Evolutionary conservation across 805 yeast genomes (phyloP).

Genomic region (Teunomyces tritomae): DNA sequence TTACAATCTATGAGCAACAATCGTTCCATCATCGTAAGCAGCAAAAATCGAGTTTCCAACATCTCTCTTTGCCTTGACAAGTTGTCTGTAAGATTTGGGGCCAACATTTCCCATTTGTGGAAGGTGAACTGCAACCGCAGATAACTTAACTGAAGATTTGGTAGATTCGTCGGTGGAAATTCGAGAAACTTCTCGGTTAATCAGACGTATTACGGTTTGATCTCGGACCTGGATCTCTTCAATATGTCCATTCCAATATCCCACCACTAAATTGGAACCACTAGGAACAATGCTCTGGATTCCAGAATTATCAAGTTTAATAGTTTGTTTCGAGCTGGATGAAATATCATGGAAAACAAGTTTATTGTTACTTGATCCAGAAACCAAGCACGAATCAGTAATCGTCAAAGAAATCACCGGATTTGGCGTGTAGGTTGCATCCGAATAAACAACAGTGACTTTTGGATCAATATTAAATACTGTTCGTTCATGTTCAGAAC

Average conservation of each 20-base stretch:
- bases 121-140: constrained; percentile 4
- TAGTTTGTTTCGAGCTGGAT: neutral
- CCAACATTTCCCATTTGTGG: neutral
- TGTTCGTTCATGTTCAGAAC: constrained; percentile 4
- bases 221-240: constrained; percentile 13
- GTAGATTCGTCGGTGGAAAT: neutral
- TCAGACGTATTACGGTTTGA: constrained; percentile 2
- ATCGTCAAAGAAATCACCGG: constrained; percentile 49
- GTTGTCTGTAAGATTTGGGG: constrained; percentile 9
- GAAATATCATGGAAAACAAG: constrained; percentile 25
- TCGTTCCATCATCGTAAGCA: constrained; percentile 57
- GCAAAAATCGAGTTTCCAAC: constrained; percentile 33
- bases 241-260: constrained; percentile 54
- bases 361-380: constrained; percentile 50
- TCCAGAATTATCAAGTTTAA: constrained; percentile 16
- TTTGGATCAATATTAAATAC: constrained; percentile 26
- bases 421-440: constrained; percentile 47
- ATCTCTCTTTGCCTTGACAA: constrained; percentile 11
- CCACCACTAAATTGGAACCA: constrained; percentile 23
- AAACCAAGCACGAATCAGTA: constrained; percentile 27
- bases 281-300: constrained; percentile 13
- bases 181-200: constrained; percentile 7
- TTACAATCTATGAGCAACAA: constrained; percentile 36
- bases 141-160: constrained; percentile 5
- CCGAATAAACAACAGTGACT: constrained; percentile 16